Evolutionary conservation across 73 alveolate species (phyloP).

Genomic region (Breviolum minutum): DNA sequence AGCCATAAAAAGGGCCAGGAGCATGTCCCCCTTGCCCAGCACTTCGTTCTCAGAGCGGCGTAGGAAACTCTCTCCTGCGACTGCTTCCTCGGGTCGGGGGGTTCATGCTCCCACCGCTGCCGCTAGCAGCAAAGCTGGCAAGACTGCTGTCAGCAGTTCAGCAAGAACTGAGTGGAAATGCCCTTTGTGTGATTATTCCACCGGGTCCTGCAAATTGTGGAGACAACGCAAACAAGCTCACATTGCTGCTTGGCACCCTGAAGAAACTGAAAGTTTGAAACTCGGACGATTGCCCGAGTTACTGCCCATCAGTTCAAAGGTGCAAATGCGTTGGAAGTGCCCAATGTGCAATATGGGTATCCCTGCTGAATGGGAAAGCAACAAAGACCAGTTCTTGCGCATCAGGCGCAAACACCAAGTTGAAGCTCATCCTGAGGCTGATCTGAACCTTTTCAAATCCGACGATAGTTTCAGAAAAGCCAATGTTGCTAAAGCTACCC

Average conservation of each 20-base stretch:
- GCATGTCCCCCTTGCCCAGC: background rate
- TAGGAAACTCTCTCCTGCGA: background rate
- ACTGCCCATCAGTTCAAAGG: background rate
- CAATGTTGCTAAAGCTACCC: constrained; percentile 1
- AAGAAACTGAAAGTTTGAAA: background rate
- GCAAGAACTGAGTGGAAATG: background rate
- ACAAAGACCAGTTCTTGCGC: background rate
- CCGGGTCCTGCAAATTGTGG: background rate
- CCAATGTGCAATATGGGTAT: background rate
- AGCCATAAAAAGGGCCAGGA: background rate
- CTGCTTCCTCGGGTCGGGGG: constrained; percentile 15
- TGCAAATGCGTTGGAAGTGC: background rate
- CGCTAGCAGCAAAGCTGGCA: background rate
- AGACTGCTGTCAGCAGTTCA: background rate
- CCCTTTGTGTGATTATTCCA: background rate
- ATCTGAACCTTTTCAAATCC: background rate
- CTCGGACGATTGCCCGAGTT: background rate
- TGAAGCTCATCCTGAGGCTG: background rate
- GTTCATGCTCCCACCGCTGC: background rate
- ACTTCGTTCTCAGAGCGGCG: background rate
- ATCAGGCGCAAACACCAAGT: background rate
- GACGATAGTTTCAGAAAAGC: background rate
- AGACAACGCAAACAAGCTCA: background rate
- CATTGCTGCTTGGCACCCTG: background rate
- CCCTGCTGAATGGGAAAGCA: background rate